Conservation (phyloP, 306 rosid species). For the Corylus heterophylla region DNA sequence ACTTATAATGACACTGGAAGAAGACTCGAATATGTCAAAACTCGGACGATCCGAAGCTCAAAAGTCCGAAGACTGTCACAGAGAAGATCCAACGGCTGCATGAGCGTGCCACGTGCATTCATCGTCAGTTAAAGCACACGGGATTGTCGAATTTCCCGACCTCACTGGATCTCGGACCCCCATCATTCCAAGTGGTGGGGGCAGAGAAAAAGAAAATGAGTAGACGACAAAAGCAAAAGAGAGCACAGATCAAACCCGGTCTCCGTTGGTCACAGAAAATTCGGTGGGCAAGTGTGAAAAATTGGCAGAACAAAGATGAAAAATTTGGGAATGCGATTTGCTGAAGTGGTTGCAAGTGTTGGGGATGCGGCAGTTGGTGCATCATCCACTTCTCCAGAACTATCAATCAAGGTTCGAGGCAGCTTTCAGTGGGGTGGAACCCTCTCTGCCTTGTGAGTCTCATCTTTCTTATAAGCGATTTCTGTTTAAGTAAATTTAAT, state of each 20-base stretch:
- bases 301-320: conserved; percentile 5
- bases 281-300: background rate
- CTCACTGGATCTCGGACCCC: background rate
- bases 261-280: background rate
- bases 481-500: background rate
- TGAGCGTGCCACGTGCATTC: background rate
- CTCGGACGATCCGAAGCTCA: background rate
- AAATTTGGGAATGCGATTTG: conserved; percentile 14
- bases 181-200: background rate
- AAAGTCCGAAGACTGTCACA: background rate
- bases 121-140: background rate
- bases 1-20: background rate
- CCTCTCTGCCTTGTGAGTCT: conserved; percentile 42
- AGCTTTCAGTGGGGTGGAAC: conserved; percentile 55
- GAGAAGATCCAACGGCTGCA: background rate
- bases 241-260: background rate
- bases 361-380: conserved; percentile 11
- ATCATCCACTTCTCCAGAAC: background rate
- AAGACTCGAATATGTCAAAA: background rate
- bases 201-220: too few species aligned
- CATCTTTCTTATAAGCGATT: background rate
- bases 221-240: background rate
- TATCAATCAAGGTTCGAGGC: conserved; percentile 21
- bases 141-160: background rate
- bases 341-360: conserved; percentile 10